Evolutionary conservation across 2,329 filamentous ascomycete genomes (phyloP).

Genomic region (Ceratocystis alfenasii): DNA sequence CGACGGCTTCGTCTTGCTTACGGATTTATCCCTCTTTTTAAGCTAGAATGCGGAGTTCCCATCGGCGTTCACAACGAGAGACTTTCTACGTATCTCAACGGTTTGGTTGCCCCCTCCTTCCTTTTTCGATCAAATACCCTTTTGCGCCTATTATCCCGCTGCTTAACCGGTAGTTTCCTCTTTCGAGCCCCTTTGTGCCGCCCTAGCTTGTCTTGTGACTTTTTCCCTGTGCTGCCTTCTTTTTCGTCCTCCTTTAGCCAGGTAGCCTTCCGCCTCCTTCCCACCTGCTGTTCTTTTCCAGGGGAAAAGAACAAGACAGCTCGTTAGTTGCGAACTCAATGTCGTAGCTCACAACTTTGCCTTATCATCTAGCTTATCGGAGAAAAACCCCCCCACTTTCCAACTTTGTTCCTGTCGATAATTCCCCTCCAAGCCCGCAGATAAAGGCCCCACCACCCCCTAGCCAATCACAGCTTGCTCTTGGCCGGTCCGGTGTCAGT

Average conservation of each 20-base stretch:
- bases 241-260: neutral
- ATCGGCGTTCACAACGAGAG: neutral
- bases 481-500: slow-evolving; percentile 6
- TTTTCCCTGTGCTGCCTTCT: neutral
- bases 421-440: neutral
- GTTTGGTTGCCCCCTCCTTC: neutral
- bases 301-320: neutral
- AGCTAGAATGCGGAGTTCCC: neutral
- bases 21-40: neutral
- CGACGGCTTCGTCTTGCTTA: slow-evolving; percentile 1
- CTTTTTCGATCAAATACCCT: neutral
- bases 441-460: neutral
- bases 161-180: neutral
- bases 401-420: neutral
- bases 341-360: neutral
- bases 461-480: neutral
- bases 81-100: neutral
- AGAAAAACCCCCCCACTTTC: neutral
- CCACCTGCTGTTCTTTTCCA: slow-evolving; percentile 2
- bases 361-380: neutral
- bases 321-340: neutral
- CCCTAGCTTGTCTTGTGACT: neutral
- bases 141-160: neutral
- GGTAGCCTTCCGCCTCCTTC: slow-evolving; percentile 1
- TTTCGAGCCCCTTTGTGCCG: neutral